Evolutionary conservation across 305 asterid genomes (phyloP).

Genomic region (Euphrasia arctica): DNA sequence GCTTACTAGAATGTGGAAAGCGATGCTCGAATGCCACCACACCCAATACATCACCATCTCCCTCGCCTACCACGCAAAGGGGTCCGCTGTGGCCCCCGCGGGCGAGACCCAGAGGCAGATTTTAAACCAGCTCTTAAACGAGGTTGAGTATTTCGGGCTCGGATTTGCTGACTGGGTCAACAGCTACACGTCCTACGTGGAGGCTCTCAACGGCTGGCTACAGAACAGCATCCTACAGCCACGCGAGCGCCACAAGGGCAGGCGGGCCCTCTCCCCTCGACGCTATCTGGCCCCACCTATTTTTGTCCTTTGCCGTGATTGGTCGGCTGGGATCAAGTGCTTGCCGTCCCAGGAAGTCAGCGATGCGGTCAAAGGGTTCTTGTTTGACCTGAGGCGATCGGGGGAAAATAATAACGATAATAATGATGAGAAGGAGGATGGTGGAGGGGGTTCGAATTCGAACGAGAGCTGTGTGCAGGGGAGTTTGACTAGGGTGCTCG

Average conservation of each 20-base stretch:
- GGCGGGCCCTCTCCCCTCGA: constrained; percentile 84
- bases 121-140: too few species aligned
- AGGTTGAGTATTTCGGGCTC: constrained; percentile 86
- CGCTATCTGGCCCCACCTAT: constrained; percentile 81
- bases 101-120: constrained; percentile 73
- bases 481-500: constrained; percentile 73
- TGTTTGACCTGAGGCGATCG: too few species aligned
- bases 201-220: constrained; percentile 85
- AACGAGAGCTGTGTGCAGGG: too few species aligned
- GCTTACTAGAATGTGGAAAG: constrained; percentile 94
- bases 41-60: constrained; percentile 88
- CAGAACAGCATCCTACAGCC: constrained; percentile 91
- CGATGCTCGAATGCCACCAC: constrained; percentile 97
- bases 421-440: too few species aligned
- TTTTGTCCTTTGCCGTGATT: constrained; percentile 77
- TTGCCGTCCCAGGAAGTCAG: constrained; percentile 87
- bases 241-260: constrained; percentile 58
- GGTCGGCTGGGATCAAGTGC: constrained; percentile 78
- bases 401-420: too few species aligned
- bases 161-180: constrained; percentile 94
- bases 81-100: constrained; percentile 36
- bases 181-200: constrained; percentile 76
- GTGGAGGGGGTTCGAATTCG: too few species aligned
- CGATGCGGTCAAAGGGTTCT: constrained; percentile 61
- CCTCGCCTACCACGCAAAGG: constrained; percentile 80